Base-by-base conservation (phyloP, 768 basidiomycete genomes). In the Amanita polypyramis region DNA sequence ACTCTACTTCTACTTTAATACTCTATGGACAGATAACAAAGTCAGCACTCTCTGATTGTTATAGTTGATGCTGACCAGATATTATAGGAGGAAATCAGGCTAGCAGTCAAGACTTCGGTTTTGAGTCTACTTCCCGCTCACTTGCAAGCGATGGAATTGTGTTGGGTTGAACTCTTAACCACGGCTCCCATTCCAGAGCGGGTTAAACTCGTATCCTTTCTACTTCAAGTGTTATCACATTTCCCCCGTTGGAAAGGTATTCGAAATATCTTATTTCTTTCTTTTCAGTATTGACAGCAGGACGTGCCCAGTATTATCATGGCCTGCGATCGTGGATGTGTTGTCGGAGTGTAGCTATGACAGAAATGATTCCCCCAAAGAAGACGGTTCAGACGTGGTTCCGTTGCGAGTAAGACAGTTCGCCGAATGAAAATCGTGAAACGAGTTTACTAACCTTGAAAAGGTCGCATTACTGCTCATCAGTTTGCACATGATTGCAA, bases 171-270 rank as follows among this genome's bases (percentile, higher is more conserved):
- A 54, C 68, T 73, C 5, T 56, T 88, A 21, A 57, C 66, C 6
- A 79, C 73, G 46, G 67, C 75, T 4, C 74, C 82, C 1, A 67
- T 80, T 10, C 51, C 66, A 1, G 82, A 85, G 44, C 75, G 81
- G 12, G 63, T 75, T 29, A 74, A 69, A 43, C 66, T 88, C 9
- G 65, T 78, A 12, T 67, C 72, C 7, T 88, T 87, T 62, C 65
- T 87, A 14, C 70, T 77, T 25, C 82, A 82, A 55, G 69, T 89
- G 23, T 77, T 70, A n/a, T 69, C 82, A 0, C 74, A 83, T 62
- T 82, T 86, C 60, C 73, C 82, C 14, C 60, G 54, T 11, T 88
- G 85, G 85, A 68, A 69, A 73, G 70, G 85, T 84, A 54, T 46
- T 4, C 29, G 48, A 19, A 39, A n/a, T n/a, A 38, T 27, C 25